Conservation (phyloP, 148 eudicot species). For the Rhododendron vialii region DNA sequence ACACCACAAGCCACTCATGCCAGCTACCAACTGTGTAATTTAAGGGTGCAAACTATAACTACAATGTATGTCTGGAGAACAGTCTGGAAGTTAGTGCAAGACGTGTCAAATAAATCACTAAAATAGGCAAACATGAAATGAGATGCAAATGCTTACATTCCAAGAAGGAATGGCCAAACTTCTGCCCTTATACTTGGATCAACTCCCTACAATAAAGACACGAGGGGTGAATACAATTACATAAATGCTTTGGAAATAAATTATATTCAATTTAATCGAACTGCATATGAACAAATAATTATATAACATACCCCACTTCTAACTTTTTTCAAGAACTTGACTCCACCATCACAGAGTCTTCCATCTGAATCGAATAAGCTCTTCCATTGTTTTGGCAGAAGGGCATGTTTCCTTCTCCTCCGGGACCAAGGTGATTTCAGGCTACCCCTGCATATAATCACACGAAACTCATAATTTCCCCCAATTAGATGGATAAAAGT, state of each 20-base stretch:
- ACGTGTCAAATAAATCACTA: background rate
- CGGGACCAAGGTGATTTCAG: conserved; percentile 76
- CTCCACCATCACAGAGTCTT: conserved; percentile 58
- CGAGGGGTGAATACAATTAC: background rate
- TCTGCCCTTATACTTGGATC: conserved; percentile 55
- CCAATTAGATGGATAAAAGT: background rate
- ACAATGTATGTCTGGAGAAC: background rate
- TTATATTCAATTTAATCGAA: background rate
- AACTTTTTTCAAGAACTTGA: conserved; percentile 65
- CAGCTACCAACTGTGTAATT: background rate
- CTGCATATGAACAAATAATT: background rate
- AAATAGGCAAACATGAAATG: background rate
- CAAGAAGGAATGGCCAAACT: conserved; percentile 70
- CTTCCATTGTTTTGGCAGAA: conserved; percentile 59
- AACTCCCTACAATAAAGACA: conserved; percentile 39
- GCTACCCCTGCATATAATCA: conserved; percentile 32
- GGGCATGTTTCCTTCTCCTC: conserved; percentile 56
- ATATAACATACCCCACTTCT: conserved; percentile 60
- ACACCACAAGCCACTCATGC: background rate
- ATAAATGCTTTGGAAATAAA: background rate
- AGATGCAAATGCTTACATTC: conserved; percentile 38
- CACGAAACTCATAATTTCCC: background rate
- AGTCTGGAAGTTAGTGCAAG: background rate
- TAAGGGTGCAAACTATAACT: background rate
- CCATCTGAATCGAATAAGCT: conserved; percentile 50